phyloP scores from a whole-genome alignment of 1,284 basidiomycete species.

The Somion occarium region DNA sequence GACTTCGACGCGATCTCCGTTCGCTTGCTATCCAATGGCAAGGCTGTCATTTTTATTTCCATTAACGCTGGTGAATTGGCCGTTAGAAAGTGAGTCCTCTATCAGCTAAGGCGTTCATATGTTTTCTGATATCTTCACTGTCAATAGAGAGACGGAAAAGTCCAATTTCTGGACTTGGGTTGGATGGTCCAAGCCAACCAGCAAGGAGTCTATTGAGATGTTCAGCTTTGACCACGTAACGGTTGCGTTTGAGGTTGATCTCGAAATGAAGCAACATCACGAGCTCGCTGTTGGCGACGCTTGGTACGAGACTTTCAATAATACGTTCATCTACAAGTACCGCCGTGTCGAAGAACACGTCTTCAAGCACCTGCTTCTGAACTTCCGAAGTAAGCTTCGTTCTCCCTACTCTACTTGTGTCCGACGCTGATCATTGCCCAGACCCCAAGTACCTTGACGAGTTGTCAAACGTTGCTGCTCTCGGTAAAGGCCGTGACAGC shows the following conservation, averaged over 20 bases:
- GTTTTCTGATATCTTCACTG: neutral
- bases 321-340: slow-evolving; percentile 19
- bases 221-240: neutral
- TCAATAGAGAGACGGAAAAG: slow-evolving; percentile 15
- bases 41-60: slow-evolving; percentile 25
- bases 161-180: slow-evolving; percentile 15
- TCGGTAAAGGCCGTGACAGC: slow-evolving; percentile 18
- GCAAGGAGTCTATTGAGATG: neutral
- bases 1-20: slow-evolving; percentile 13
- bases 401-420: neutral
- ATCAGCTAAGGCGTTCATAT: neutral
- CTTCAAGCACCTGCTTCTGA: slow-evolving; percentile 27
- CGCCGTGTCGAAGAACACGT: slow-evolving; percentile 13
- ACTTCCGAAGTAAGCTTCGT: slow-evolving; percentile 24
- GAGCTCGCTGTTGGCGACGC: slow-evolving; percentile 12
- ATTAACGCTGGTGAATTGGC: slow-evolving; percentile 21
- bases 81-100: slow-evolving; percentile 18
- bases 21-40: slow-evolving; percentile 21
- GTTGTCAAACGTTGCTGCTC: slow-evolving; percentile 24
- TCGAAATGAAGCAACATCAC: slow-evolving; percentile 22
- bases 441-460: slow-evolving; percentile 27
- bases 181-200: slow-evolving; percentile 14
- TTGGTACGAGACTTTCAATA: slow-evolving; percentile 16
- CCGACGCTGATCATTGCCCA: slow-evolving; percentile 4
- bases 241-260: slow-evolving; percentile 29